Evolutionary conservation across 495 filamentous ascomycete species (phyloP), one percentile per base, ranked within the genome.

Genomic region (Penicillium coprophilum): DNA sequence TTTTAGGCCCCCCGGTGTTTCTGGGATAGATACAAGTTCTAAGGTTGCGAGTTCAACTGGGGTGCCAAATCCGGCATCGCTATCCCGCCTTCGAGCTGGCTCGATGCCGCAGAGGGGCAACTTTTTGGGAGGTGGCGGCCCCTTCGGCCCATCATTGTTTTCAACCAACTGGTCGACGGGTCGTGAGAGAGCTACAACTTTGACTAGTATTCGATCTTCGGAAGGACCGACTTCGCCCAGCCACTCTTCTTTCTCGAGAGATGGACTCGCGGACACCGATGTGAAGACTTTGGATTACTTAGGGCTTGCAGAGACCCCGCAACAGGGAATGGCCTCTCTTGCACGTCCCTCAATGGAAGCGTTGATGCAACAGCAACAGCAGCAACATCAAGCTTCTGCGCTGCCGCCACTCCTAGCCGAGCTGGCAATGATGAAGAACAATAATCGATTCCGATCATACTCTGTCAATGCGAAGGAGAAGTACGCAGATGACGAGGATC

Each of bases 381-480:
- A 80, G 40, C 80, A 79, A 36, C 74, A 80, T 50, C 72, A 77
- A 54, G 75, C 80, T 30, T 74, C 79, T 56, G 72, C 75, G 30
- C 69, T 86, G 31, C 84, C 82, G 46, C 88, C 89, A 4, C 87
- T 91, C 61, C 75, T 96, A n/a, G 88, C 88, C 45, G 89, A 89
- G 56, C 75, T 94, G 63, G 85, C 84, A 46, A 83, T 90, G 62
- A 86, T 85, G 59, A 90, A 87, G 70, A 91, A 85, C 57, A 81
- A 88, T 51, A 97, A 88, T 71, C 83, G 94, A 44, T 91, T 97
- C 73, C 85, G 94, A 17, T 98, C 94, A 28, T 97, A 96, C 69
- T 98, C 94, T 20, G 94, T 98, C 46, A 97, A 98, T 71, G 94
- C 95, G 39, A 97, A 95, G 71, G 94, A 97, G 69, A 96, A 95